Conservation (phyloP, 768 basidiomycete species). For the Pisolithus orientalis region DNA sequence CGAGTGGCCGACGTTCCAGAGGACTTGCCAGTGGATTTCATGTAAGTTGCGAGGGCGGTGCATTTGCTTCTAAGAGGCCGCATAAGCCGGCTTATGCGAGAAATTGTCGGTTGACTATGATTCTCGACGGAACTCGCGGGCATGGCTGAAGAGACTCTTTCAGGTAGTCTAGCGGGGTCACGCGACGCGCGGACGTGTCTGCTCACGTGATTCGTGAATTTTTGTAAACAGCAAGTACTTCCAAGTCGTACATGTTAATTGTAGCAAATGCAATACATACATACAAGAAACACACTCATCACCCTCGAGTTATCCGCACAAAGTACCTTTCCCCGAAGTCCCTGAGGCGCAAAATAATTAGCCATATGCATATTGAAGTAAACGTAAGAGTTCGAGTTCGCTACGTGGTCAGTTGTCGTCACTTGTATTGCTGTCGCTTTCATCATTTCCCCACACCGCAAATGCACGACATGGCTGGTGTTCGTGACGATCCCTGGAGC, state of each 20-base stretch:
- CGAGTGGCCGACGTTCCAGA: constrained; percentile 1
- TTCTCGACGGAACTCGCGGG: constrained; percentile 8
- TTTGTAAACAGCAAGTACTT: too few species aligned
- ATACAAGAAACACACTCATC: too few species aligned
- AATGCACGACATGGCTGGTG: constrained; percentile 50
- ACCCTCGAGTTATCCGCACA: too few species aligned
- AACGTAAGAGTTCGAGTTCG: neutral
- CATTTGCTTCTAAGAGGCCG: constrained; percentile 46
- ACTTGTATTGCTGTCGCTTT: constrained; percentile 80
- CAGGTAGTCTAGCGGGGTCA: too few species aligned
- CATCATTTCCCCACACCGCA: constrained; percentile 85
- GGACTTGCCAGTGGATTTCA: too few species aligned
- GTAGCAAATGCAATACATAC: too few species aligned
- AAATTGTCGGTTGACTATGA: constrained; percentile 29
- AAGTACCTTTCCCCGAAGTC: too few species aligned
- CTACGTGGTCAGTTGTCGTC: constrained; percentile 41
- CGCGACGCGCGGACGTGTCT: too few species aligned
- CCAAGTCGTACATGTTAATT: too few species aligned
- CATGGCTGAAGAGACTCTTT: constrained; percentile 2
- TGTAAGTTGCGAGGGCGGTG: constrained; percentile 19
- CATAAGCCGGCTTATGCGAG: constrained; percentile 39
- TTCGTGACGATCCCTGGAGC: constrained; percentile 14
- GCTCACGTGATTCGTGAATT: too few species aligned
- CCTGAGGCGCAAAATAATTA: neutral
- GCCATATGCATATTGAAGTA: neutral